Conservation (phyloP, 257 asterid genomes). For the Mentha longifolia region DNA sequence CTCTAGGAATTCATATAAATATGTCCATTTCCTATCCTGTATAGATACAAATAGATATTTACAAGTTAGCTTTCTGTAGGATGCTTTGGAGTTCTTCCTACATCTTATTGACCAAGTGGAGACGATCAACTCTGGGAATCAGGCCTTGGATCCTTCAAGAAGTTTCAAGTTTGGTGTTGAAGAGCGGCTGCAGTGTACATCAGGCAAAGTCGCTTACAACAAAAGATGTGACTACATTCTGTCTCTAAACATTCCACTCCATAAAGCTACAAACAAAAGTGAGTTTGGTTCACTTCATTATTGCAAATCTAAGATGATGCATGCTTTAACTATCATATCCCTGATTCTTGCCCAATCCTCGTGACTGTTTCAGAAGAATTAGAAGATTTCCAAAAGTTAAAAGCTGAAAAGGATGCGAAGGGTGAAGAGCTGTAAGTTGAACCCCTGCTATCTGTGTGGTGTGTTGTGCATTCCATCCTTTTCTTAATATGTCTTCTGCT, state of each 20-base stretch:
- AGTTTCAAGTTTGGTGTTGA: slow-evolving; percentile 96
- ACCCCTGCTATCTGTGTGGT: slow-evolving; percentile 19
- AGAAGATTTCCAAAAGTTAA: slow-evolving; percentile 68
- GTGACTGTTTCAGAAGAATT: slow-evolving; percentile 61
- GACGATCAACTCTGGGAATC: slow-evolving; percentile 65
- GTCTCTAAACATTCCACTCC: slow-evolving; percentile 82
- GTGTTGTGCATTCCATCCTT: slow-evolving; percentile 24
- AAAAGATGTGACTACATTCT: slow-evolving; percentile 79
- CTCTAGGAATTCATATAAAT: slow-evolving; percentile 16
- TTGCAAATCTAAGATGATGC: slow-evolving; percentile 19
- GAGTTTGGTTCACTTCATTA: slow-evolving; percentile 40
- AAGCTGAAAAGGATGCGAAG: slow-evolving; percentile 72
- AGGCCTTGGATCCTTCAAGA: slow-evolving; percentile 75
- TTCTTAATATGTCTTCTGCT: slow-evolving; percentile 29
- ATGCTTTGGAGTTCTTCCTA: slow-evolving; percentile 94
- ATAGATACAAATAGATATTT: slow-evolving; percentile 24
- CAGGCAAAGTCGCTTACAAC: slow-evolving; percentile 93
- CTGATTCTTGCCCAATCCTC: slow-evolving; percentile 26
- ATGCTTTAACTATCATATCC: slow-evolving; percentile 23
- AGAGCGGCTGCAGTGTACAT: slow-evolving; percentile 84
- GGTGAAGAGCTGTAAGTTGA: slow-evolving; percentile 83
- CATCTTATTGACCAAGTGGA: slow-evolving; percentile 96
- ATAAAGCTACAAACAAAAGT: slow-evolving; percentile 90
- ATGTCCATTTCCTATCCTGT: slow-evolving; percentile 15
- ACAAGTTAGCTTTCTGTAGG: slow-evolving; percentile 53